Base-by-base conservation (phyloP, 352 stramenopile species). In the Bremia lactucae region DNA sequence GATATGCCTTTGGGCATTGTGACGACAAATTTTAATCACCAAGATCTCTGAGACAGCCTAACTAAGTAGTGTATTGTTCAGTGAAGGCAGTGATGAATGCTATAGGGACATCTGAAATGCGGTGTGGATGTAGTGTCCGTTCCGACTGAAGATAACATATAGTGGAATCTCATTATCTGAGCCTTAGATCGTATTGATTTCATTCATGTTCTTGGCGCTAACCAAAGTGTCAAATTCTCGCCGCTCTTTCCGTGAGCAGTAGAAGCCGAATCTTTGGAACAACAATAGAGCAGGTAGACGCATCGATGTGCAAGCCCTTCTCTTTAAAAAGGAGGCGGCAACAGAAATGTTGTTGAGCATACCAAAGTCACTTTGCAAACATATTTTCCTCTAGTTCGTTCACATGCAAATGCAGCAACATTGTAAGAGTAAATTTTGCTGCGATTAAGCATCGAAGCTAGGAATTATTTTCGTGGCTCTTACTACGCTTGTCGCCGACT, bases 221-320 rank as follows among this genome's bases (percentile, higher is more conserved):
- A 84, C 79, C 79, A 92, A 92, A 84, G 76, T 86, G 79, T 92
- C 79, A 92, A 92, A 87, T 92, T 92, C 77, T 87, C 72, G 56
- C 62, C 62, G 69, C 65, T 57, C 33, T 65, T 14, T 54, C 54
- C 68, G 62, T 92, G 72, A 62, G 62, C 68, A 54, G 61, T 79
- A 65, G 70, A 92, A 82, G 79, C 79, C 79, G 75, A 89, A 85
- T 87, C 76, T 86, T 92, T 92, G 76, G 76, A 70, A 92, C 50
- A 89, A 42, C 11, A 63, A 81, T 33, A 33, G 45, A 4, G 42
- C 46, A 19, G 21, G 15, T 36, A 18, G 40, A 54, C 38, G 25
- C 24, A 48, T 20, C 8, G 11, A 35, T 31, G 37, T 62, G 55
- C 24, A 34, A 51, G 70, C 72, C 60, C 52, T 61, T 69, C 48